Evolutionary conservation across 305 asterid species (phyloP).

Genomic region (Fraxinus xanthoxyloides): DNA sequence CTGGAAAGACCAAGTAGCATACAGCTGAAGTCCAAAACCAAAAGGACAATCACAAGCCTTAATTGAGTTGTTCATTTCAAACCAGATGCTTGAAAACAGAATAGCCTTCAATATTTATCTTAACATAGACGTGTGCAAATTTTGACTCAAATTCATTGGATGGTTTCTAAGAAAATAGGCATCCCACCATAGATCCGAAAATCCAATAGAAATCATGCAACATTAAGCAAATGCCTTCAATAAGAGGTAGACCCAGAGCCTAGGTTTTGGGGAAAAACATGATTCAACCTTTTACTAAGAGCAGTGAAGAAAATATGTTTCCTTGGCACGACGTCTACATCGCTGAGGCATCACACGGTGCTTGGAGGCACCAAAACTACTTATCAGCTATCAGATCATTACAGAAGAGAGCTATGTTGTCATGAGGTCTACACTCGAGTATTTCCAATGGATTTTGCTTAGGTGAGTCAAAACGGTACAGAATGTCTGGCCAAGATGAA

Average conservation of each 20-base stretch:
- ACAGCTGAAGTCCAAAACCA: not conserved
- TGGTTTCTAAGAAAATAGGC: not conserved
- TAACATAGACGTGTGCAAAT: not conserved
- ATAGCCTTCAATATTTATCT: conserved; percentile 1
- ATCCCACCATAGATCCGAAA: not conserved
- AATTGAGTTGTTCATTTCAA: not conserved
- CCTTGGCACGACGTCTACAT: not conserved
- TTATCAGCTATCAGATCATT: not conserved
- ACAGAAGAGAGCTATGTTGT: not conserved
- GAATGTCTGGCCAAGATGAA: not conserved
- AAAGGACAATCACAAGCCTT: conserved; percentile 14
- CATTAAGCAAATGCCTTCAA: not conserved
- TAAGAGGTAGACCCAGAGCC: not conserved
- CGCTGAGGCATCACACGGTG: not conserved
- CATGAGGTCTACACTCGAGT: not conserved
- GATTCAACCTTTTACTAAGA: not conserved
- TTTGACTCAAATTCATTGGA: not conserved
- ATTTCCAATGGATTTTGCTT: not conserved
- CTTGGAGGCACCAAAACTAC: not conserved
- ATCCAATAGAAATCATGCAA: not conserved
- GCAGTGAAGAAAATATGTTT: not conserved
- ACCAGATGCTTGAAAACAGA: not conserved
- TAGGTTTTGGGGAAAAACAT: not conserved
- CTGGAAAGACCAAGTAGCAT: not conserved
- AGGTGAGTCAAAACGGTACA: not conserved